These are phyloP conservation scores for Phylloporus arenicola DNA, from an alignment of 768 basidiomycete species.

Conservation along the genomic window DNA sequence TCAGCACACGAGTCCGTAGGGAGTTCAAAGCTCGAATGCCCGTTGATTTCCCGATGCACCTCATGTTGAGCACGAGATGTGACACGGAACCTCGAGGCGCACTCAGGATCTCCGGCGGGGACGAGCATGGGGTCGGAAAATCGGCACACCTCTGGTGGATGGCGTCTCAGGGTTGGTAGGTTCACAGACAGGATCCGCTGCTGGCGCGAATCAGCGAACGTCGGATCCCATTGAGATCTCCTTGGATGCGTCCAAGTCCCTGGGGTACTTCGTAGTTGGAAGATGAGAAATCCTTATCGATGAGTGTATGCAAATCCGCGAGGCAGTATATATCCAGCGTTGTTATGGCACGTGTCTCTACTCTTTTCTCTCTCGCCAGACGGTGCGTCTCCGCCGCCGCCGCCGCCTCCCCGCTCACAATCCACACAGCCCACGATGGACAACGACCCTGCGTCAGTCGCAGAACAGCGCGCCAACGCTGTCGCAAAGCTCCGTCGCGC, in stretches of 20 bases:
- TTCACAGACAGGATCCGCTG: too few relatives aligned
- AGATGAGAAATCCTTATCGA: too few relatives aligned
- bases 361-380: too few relatives aligned
- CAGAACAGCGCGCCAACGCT: slow-evolving; percentile 80
- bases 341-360: too few relatives aligned
- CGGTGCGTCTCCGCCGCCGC: slow-evolving; percentile 2
- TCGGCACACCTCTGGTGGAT: too few relatives aligned
- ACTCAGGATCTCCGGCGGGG: slow-evolving; percentile 67
- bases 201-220: too few relatives aligned
- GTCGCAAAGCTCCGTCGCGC: slow-evolving; percentile 90
- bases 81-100: slow-evolving; percentile 7
- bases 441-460: slow-evolving; percentile 40
- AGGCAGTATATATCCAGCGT: too few relatives aligned
- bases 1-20: background rate
- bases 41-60: slow-evolving; percentile 57
- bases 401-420: background rate
- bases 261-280: too few relatives aligned
- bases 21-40: slow-evolving; percentile 53
- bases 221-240: too few relatives aligned
- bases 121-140: slow-evolving; percentile 47
- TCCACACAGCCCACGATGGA: slow-evolving; percentile 23
- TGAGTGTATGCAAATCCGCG: too few relatives aligned
- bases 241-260: too few relatives aligned
- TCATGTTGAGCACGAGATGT: slow-evolving; percentile 10
- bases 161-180: too few relatives aligned